Base-by-base conservation (phyloP, 1,284 basidiomycete genomes). In the Cryptococcus sp. region DNA sequence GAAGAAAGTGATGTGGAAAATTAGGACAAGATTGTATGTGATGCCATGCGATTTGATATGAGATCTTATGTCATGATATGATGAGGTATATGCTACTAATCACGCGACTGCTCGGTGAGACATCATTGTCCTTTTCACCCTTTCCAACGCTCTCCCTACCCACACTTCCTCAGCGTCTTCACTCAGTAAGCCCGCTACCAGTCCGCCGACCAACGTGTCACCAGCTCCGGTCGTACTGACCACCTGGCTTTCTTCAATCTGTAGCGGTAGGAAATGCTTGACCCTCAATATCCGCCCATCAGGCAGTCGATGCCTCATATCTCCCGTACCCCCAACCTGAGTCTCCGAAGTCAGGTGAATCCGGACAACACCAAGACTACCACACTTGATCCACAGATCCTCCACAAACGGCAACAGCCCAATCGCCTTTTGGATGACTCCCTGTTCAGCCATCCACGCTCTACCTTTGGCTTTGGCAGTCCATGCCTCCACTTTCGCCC, bases 221-320 rank as follows among this genome's bases (percentile, higher is more conserved):
- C 92, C 92, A 1, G 89, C 91, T 2, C 92, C 92, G 0, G 91
- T 96, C 10, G 90, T 88, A 61, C 85, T 91, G 7, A 85, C 74
- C 9, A 85, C 67, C 37, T 75, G 69, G n/a, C 72, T 66, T 11
- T 70, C 66, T 2, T 76, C 62, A 7, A 85, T 69, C 0, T 60
- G 58, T 4, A 82, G 67, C 11, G 88, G 78, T 2, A 86, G 81
- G 63, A 85, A 89, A 66, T 91, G 85, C 37, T 91, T 48, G 4
- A 88, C 79, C 19, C 57, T 24, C 25, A 21, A 48, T 43, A 42
- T 22, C 36, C 25, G 52, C 4, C 47, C 48, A 16, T 22, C 41
- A 45, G 7, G n/a, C 7, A 44, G 24, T 34, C 10, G 24, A 10
- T 23, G 24, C 11, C 19, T 14, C n/a, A 37, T 14, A 25, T 22